A percentile compares a stretch with the other conserved stretches of the same genome.
phyloP scores from a whole-genome alignment of 306 rosid species.

The Castanospermum australe region DNA sequence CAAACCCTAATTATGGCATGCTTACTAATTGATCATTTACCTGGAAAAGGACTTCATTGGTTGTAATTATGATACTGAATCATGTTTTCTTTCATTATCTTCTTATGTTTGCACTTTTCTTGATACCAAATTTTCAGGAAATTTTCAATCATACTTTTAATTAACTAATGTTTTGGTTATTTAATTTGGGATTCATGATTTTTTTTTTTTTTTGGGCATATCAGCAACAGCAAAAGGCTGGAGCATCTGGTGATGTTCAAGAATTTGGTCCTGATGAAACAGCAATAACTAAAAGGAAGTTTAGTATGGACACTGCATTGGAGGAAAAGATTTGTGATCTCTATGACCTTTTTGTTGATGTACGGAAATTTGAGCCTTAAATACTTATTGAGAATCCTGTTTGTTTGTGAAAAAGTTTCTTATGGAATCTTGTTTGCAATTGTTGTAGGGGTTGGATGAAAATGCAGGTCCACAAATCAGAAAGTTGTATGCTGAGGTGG shows the following conservation, averaged over 20 bases:
- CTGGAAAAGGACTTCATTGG: slow-evolving; percentile 17
- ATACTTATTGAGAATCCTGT: slow-evolving; percentile 20
- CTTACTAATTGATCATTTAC: slow-evolving; percentile 20
- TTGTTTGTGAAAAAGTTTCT: slow-evolving; percentile 22
- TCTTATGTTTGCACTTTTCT: slow-evolving; percentile 19
- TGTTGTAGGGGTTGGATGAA: slow-evolving; percentile 89
- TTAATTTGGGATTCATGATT: slow-evolving; percentile 32
- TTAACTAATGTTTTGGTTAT: neutral
- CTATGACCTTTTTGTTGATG: slow-evolving; percentile 95
- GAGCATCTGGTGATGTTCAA: slow-evolving; percentile 61
- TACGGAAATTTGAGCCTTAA: slow-evolving; percentile 40
- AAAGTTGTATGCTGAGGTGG: slow-evolving; percentile 92
- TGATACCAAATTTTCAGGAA: neutral
- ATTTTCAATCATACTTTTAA: neutral
- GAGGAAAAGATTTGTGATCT: slow-evolving; percentile 99
- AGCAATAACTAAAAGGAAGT: slow-evolving; percentile 53
- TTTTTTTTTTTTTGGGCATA: slow-evolving; percentile 40
- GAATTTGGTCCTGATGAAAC: slow-evolving; percentile 69
- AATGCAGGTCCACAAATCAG: slow-evolving; percentile 89
- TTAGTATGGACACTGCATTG: slow-evolving; percentile 74
- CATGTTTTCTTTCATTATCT: slow-evolving; percentile 1
- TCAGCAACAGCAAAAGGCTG: slow-evolving; percentile 69
- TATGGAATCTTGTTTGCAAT: slow-evolving; percentile 33
- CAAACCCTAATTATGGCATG: slow-evolving; percentile 13
- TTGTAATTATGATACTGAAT: slow-evolving; percentile 10